These are phyloP conservation scores for Colletotrichum sp. DNA, from an alignment of 2,329 filamentous ascomycete species.

Conservation along the genomic window DNA sequence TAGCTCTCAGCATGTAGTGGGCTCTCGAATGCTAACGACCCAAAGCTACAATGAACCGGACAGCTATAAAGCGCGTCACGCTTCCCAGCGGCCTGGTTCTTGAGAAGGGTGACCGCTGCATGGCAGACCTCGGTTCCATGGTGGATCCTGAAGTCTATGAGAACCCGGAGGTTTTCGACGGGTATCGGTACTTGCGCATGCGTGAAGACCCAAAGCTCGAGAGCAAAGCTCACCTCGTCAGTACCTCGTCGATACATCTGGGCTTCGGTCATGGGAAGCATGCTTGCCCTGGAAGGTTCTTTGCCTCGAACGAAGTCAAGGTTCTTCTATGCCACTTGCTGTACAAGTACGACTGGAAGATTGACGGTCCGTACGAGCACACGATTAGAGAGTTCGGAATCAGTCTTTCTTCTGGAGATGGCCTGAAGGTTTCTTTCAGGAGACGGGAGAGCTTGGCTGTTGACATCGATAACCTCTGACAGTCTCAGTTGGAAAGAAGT, in stretches of 20 bases:
- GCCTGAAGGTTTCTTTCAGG: neutral
- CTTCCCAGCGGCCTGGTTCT: neutral
- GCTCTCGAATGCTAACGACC: rapidly evolving
- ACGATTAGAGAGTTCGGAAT: neutral
- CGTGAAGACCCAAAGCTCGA: neutral
- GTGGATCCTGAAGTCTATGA: neutral
- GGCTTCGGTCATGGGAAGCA: neutral
- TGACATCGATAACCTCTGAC: neutral
- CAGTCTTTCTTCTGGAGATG: neutral
- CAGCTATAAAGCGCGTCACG: neutral
- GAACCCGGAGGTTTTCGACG: neutral
- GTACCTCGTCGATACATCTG: neutral
- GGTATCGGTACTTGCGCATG: neutral
- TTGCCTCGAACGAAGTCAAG: neutral
- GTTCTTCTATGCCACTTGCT: neutral
- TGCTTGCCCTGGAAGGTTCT: neutral
- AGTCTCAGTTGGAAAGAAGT: rapidly evolving
- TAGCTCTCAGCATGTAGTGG: neutral
- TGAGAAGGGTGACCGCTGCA: neutral
- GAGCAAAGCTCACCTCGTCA: neutral
- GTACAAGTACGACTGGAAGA: neutral
- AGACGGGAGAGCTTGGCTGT: neutral
- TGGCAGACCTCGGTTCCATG: neutral
- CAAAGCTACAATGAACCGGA: neutral
- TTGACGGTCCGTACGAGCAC: neutral